Percentiles rank a stretch among this genome's conserved stretches.
Evolutionary conservation across 345 rosid species (phyloP).

Genomic region (Zanthoxylum bungeanum): DNA sequence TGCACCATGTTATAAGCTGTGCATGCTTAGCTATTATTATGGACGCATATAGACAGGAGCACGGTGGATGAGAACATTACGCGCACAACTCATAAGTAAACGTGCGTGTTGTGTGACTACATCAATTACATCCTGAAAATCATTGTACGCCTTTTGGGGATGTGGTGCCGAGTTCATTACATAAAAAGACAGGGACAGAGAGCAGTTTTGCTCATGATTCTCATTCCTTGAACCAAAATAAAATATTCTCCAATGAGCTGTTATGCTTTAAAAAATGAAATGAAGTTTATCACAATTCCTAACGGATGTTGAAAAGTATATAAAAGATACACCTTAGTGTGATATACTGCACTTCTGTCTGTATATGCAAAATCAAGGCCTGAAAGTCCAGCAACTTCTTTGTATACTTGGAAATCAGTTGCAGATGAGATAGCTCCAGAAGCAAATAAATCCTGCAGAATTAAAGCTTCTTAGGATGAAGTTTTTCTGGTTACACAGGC

Average conservation of each 20-base stretch:
- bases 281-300: not conserved
- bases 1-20: not conserved
- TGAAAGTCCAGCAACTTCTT: slow-evolving; percentile 86
- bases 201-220: not conserved
- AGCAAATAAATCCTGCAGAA: slow-evolving; percentile 77
- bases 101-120: not conserved
- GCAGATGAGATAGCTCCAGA: slow-evolving; percentile 77
- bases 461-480: slow-evolving; percentile 18
- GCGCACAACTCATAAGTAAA: not conserved
- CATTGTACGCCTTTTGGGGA: not conserved
- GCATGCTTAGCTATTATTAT: not conserved
- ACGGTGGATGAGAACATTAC: not conserved
- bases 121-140: not conserved
- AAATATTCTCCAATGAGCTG: not conserved
- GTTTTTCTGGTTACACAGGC: slow-evolving; percentile 5
- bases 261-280: not conserved
- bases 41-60: not conserved
- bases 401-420: slow-evolving; percentile 94
- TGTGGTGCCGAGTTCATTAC: not conserved
- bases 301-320: slow-evolving; percentile 8
- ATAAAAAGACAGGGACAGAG: not conserved
- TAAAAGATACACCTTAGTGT: slow-evolving; percentile 67
- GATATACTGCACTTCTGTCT: slow-evolving; percentile 85
- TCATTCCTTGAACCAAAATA: slow-evolving; percentile 11
- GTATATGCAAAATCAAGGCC: slow-evolving; percentile 94